Evolutionary conservation across 2,329 filamentous ascomycete species (phyloP).

Genomic region (Cladosporium halotolerans): DNA sequence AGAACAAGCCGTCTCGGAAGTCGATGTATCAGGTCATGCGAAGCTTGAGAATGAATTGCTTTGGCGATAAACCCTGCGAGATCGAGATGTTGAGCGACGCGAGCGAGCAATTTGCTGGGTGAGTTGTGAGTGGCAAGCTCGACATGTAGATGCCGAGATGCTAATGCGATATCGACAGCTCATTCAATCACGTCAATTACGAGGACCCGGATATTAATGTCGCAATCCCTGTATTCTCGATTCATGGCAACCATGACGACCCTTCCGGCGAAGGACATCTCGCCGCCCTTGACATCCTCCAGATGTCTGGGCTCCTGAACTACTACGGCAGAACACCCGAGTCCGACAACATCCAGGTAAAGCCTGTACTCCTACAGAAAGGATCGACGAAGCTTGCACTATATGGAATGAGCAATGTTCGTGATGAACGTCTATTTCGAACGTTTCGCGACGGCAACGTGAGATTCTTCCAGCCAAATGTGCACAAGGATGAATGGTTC

Average conservation of each 20-base stretch:
- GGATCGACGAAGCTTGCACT: slow-evolving; percentile 86
- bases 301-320: slow-evolving; percentile 86
- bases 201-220: slow-evolving; percentile 96
- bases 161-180: slow-evolving; percentile 32
- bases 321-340: slow-evolving; percentile 92
- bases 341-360: slow-evolving; percentile 87
- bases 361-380: slow-evolving; percentile 88
- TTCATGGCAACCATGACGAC: slow-evolving; percentile 97
- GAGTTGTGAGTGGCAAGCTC: not conserved
- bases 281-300: slow-evolving; percentile 83
- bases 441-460: slow-evolving; percentile 91
- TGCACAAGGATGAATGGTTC: slow-evolving; percentile 86
- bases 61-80: slow-evolving; percentile 92
- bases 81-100: slow-evolving; percentile 92
- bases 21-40: slow-evolving; percentile 97
- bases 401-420: slow-evolving; percentile 91
- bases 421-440: slow-evolving; percentile 88
- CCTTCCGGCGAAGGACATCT: slow-evolving; percentile 93
- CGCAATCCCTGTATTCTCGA: slow-evolving; percentile 94
- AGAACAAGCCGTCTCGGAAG: slow-evolving; percentile 94
- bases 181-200: slow-evolving; percentile 94
- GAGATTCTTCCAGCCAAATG: slow-evolving; percentile 79
- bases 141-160: not conserved
- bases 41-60: slow-evolving; percentile 83
- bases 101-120: slow-evolving; percentile 68